Conservation (phyloP, 2,329 filamentous ascomycete genomes). For the Hypoxylon rubiginosum region DNA sequence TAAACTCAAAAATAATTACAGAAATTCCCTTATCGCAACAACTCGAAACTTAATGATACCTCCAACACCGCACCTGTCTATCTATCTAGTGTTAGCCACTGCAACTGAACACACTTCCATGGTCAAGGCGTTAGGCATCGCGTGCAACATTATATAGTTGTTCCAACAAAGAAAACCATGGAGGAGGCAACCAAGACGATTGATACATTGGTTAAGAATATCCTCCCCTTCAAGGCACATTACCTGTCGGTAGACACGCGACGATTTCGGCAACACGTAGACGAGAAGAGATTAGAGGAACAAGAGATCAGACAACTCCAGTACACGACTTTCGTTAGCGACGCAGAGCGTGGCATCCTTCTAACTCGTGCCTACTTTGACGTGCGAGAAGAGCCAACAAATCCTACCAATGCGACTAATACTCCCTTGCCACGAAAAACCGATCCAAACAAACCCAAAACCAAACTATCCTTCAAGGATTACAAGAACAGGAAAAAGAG, state of each 20-base stretch:
- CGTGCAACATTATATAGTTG: conserved; percentile 52
- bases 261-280: conserved; percentile 61
- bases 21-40: conserved; percentile 38
- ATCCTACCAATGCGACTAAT: conserved; percentile 52
- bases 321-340: conserved; percentile 69
- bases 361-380: conserved; percentile 70
- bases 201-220: conserved; percentile 65
- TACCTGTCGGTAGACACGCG: conserved; percentile 65
- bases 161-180: conserved; percentile 59
- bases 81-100: conserved; percentile 18
- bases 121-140: conserved; percentile 43
- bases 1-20: conserved; percentile 40
- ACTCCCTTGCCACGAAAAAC: conserved; percentile 40
- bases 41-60: conserved; percentile 34
- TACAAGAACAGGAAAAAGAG: conserved; percentile 68
- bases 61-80: conserved; percentile 27
- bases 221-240: conserved; percentile 66
- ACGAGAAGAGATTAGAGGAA: conserved; percentile 60
- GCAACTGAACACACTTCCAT: conserved; percentile 47
- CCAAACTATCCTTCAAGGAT: conserved; percentile 69
- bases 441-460: conserved; percentile 60
- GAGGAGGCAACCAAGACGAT: conserved; percentile 71
- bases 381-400: conserved; percentile 63
- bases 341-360: conserved; percentile 70
- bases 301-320: conserved; percentile 65